A percentile compares a stretch with the other conserved stretches of the same genome.
These are phyloP conservation scores for Amoebophrya sp. DNA, from an alignment of 169 alveolate genomes.

Conservation along the genomic window DNA sequence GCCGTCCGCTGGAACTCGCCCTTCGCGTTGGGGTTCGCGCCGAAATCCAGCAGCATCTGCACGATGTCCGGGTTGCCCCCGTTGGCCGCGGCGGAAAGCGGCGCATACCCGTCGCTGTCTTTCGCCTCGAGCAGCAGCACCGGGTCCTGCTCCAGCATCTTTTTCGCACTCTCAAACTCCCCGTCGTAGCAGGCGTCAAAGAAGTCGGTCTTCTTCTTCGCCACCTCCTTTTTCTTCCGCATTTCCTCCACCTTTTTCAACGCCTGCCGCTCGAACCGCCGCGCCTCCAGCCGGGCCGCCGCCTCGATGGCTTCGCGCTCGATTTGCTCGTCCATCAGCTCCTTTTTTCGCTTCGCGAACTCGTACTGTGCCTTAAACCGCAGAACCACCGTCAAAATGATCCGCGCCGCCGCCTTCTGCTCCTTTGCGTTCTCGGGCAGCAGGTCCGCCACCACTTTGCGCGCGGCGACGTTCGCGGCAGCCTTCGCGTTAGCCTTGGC, in stretches of 20 bases:
- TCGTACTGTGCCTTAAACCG: not conserved
- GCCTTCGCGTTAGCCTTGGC: not conserved
- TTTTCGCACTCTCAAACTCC: not conserved
- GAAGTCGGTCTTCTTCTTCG: not conserved
- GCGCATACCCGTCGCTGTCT: not conserved
- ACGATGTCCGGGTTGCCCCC: not conserved
- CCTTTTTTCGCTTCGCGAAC: not conserved
- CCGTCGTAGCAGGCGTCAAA: not conserved
- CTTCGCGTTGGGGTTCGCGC: not conserved
- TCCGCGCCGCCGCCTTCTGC: not conserved
- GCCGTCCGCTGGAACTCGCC: constrained; percentile 12
- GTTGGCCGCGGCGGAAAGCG: not conserved
- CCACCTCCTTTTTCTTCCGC: not conserved
- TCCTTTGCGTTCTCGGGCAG: not conserved
- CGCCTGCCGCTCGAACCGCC: constrained; percentile 27
- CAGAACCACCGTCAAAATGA: not conserved
- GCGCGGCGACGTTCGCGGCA: not conserved
- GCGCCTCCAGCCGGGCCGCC: not conserved
- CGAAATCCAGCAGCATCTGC: not conserved
- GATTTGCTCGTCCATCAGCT: not conserved
- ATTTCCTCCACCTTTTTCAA: constrained; percentile 2
- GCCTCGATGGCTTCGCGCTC: constrained; percentile 7
- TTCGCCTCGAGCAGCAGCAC: not conserved
- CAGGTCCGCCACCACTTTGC: not conserved
- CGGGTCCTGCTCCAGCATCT: constrained; percentile 1